Evolutionary conservation across 306 rosid species (phyloP), one percentile per base, ranked within the genome.

Genomic region (Luffa aegyptiaca): DNA sequence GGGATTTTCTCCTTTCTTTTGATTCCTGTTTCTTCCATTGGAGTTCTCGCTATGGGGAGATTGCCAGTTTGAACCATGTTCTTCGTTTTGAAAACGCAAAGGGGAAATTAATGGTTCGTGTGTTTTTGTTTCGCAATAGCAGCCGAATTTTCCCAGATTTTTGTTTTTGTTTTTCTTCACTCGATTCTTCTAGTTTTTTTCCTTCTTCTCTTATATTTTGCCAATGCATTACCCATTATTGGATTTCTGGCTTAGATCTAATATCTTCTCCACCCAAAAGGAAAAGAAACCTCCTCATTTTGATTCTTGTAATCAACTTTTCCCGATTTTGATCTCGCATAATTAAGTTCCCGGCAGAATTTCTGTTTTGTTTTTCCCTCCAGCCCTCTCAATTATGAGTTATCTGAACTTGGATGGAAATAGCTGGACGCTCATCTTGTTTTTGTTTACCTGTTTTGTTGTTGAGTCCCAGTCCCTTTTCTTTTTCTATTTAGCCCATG

Each of bases 401-500:
- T 45, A 71, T 71, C 76, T 71, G 76, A 71, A 71, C 78, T 49
- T 18, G 64, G 64, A 75, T 18, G 64, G 64, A 75, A 16, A 75
- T 75, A 16, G 49, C 63, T 18, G 17, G 64, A 75, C 3, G 46
- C 18, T 53, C 62, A 31, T 74, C 46, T 74, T 69, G 31, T 39
- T 18, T 39, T 74, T 69, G 31, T 39, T 18, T 39, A 42, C 35
- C 52, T 69, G 53, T 69, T 69, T 51, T 74, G 39, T 51, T 35
- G 16, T 36, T 75, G n/a, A 33, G 11, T 75, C 10, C 8, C 14
- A 33, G 11, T 75, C 10, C 8, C 14, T 16, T 70, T 21, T 3
- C 8, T 0, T 51, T 52, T 55, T 56, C 10, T 36, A 35, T 17
- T 76, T 36, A 33, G 6, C n/a, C 61, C 59, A 75, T 75, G 66